phyloP scores from a whole-genome alignment of 495 filamentous ascomycete species.

The Achaetomiella virescens region DNA sequence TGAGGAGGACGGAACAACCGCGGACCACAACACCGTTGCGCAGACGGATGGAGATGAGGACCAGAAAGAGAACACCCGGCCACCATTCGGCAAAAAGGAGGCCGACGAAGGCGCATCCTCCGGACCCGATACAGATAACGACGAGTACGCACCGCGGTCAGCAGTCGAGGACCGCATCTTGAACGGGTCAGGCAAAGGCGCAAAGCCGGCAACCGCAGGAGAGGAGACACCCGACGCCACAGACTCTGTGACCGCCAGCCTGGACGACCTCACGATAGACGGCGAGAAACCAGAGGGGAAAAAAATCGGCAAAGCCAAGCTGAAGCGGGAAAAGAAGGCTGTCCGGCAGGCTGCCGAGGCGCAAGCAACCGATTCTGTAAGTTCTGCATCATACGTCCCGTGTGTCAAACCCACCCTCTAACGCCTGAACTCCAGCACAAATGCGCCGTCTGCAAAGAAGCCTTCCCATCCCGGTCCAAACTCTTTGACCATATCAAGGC shows the following conservation, averaged over 20 bases:
- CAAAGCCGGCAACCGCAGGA: not conserved
- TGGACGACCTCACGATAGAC: conserved; percentile 14
- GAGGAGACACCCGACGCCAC: not conserved
- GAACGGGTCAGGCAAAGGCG: not conserved
- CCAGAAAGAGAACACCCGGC: not conserved
- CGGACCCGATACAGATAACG: conserved; percentile 27
- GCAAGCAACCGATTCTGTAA: conserved; percentile 33
- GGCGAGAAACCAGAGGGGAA: conserved; percentile 23
- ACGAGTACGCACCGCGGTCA: conserved; percentile 41
- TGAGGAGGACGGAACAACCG: not conserved
- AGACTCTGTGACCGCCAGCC: conserved; percentile 11
- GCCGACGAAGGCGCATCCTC: not conserved
- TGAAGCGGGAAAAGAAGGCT: conserved; percentile 76
- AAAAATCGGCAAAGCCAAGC: conserved; percentile 80
- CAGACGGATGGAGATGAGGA: not conserved
- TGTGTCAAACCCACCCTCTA: not conserved
- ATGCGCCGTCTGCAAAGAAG: conserved; percentile 58
- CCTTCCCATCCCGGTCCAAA: conserved; percentile 64
- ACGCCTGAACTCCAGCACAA: conserved; percentile 29
- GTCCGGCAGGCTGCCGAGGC: conserved; percentile 49
- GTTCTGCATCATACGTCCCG: conserved; percentile 7
- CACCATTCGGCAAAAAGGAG: not conserved
- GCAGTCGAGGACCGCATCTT: conserved; percentile 35
- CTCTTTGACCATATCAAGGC: conserved; percentile 73
- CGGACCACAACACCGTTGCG: not conserved